Evolutionary conservation across 2,329 filamentous ascomycete genomes (phyloP), one percentile per base, ranked within the genome.

Genomic region (Neofusicoccum cordaticola): DNA sequence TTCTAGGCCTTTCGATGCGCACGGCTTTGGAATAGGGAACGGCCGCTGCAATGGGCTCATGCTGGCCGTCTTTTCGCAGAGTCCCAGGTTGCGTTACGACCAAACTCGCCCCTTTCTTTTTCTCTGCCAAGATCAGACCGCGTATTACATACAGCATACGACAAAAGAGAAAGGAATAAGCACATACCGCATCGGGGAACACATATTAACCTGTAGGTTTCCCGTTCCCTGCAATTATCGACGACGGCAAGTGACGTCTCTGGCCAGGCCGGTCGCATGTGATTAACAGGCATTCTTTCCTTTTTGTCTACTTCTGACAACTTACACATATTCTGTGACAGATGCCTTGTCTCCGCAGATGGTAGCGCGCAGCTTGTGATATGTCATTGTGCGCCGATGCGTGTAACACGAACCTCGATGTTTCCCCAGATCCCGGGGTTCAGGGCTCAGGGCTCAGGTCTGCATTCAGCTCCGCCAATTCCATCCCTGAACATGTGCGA

Each of bases 381-480:
- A 60, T 47, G 56, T 60, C 56, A 60, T 60, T 12, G 56, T 60
- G 56, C 53, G 52, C 52, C 35, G 8, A 27, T 15, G 5, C 19
- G 41, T 58, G 53, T 45, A 60, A 60, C 56, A 27, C 31, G 31
- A 17, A 34, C 4, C 39, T 57, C 53, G 39, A 57, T 19, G 9
- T 35, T 60, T n/a, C 42, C 56, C 42, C 42, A 22, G 37, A 35
- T 11, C 17, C 42, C 19, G 15, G 27, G 39, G 7, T 22, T 15
- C 17, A 35, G 42, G 56, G 56, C 42, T 60, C 27, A 39, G 31
- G 9, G 42, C n/a, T 17, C 22, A 22, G 22, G 22, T 22, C 22
- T 19, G 42, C 56, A 19, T 47, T 47, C 56, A 60, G 56, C 56
- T 60, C 56, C 56, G 56, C 56, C 31, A 60, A 60, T 60, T 60